Percentiles rank a stretch among this genome's conserved stretches.
These are phyloP conservation scores for Solanum hybrid DNA, from an alignment of 305 asterid species.

Conservation along the genomic window DNA sequence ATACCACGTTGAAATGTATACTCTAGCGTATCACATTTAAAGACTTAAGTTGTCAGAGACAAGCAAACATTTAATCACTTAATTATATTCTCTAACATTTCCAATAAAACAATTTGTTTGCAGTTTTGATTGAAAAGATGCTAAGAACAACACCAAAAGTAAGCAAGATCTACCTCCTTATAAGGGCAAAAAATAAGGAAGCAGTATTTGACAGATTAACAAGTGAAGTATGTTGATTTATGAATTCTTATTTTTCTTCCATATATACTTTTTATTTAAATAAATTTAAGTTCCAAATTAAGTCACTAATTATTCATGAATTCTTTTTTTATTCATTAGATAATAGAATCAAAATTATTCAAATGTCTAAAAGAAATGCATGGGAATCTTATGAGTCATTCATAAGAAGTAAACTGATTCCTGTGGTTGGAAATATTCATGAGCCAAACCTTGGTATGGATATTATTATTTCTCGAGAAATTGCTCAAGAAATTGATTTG, in stretches of 20 bases:
- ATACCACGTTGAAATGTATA: too few species aligned
- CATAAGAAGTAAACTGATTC: background rate
- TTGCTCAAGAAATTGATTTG: background rate
- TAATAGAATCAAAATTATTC: background rate
- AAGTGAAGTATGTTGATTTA: conserved; percentile 51
- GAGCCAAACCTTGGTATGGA: background rate
- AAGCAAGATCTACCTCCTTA: conserved; percentile 49
- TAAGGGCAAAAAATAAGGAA: conserved; percentile 65
- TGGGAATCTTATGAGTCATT: background rate
- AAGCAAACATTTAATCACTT: background rate
- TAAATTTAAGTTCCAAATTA: background rate
- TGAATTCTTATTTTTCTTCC: background rate
- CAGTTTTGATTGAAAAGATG: conserved; percentile 82
- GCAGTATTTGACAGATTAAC: conserved; percentile 54
- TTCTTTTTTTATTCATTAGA: background rate
- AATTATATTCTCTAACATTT: background rate
- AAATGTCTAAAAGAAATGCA: background rate
- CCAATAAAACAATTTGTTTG: background rate
- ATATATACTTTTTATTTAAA: background rate
- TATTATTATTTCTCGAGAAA: background rate
- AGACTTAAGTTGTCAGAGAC: background rate
- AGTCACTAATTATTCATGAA: background rate
- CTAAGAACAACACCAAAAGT: conserved; percentile 73
- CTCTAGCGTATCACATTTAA: background rate
- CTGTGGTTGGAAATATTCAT: background rate